phyloP scores from a whole-genome alignment of 331 rosid genomes.

The Pyracantha coccinea region DNA sequence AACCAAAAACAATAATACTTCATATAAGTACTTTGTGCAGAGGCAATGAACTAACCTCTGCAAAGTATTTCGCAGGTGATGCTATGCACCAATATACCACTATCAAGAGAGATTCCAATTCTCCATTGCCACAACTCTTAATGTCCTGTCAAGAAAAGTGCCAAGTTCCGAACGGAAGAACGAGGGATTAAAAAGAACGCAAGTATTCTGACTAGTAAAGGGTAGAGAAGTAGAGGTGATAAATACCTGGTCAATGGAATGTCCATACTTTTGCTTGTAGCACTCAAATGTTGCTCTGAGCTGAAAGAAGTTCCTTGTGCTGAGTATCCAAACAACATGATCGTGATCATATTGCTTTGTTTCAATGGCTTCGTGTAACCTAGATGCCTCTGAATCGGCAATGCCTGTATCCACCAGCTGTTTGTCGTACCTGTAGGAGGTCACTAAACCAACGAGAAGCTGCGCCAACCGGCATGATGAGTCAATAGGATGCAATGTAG shows the following conservation, averaged over 20 bases:
- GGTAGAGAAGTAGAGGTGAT: slow-evolving; percentile 3
- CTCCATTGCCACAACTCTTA: slow-evolving; percentile 41
- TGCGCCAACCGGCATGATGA: slow-evolving; percentile 17
- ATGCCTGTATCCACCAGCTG: slow-evolving; percentile 42
- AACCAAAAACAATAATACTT: neutral
- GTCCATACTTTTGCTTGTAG: slow-evolving; percentile 53
- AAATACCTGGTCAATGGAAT: slow-evolving; percentile 59
- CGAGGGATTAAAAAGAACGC: neutral
- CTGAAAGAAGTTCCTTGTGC: slow-evolving; percentile 83
- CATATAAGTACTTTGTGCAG: neutral
- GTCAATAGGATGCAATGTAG: neutral
- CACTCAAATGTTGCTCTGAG: slow-evolving; percentile 61
- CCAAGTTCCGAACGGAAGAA: neutral
- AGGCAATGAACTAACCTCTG: slow-evolving; percentile 47
- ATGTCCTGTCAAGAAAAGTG: slow-evolving; percentile 50
- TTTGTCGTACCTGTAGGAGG: slow-evolving; percentile 72
- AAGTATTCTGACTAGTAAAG: neutral
- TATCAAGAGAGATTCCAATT: slow-evolving; percentile 45
- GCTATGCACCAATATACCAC: slow-evolving; percentile 53
- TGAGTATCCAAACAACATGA: slow-evolving; percentile 51
- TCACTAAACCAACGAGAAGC: slow-evolving; percentile 70
- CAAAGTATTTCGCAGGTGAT: slow-evolving; percentile 78
- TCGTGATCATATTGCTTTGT: slow-evolving; percentile 53
- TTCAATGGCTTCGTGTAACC: slow-evolving; percentile 53
- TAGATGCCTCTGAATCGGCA: slow-evolving; percentile 56